Evolutionary conservation across 139 green algal species (phyloP), one percentile per base, ranked within the genome.

Genomic region (Astrephomene gubernaculifera): DNA sequence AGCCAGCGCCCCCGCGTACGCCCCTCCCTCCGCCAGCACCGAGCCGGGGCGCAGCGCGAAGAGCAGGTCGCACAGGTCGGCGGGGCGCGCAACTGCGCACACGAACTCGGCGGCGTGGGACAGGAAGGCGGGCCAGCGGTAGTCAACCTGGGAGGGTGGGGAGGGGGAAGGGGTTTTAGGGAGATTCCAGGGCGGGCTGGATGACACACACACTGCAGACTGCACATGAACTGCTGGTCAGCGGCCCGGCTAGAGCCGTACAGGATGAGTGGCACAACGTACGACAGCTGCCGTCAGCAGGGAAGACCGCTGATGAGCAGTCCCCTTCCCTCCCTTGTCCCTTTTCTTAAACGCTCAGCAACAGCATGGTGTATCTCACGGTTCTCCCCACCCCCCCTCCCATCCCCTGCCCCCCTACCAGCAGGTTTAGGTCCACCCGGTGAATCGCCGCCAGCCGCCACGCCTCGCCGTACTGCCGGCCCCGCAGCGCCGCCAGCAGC

Each of bases 381-480:
- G 5, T 70, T 41, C 22, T 4, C n/a, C 19, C 8, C 63, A 5
- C 63, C 63, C 6, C 29, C 39, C 68, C 27, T 43, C 3, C 68
- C 39, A 24, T 75, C 70, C 44, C 44, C 44, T 35, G n/a, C n/a
- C n/a, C 65, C 1, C 75, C 7, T 24, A 97, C 95, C n/a, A 99
- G 53, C 44, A 99, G 57, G 87, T 99, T 99, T 0, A 98, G 88
- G 87, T 99, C 97, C 45, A 99, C 87, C 57, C 85, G 68, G 52
- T 86, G 71, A 36, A 80, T 65, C 0, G 82, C 86, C 14, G 94
- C 92, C 57, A 96, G 78, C 71, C 84, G 49, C 92, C 92, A 97
- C 1, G 95, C 95, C 0, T 53, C 90, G 7, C 35, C 81, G 78
- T 91, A 96, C 25, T 93, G 25, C 0, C 82, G 68, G 3, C 10